Base-by-base conservation (phyloP, 1,284 basidiomycete genomes). In the Ceratobasidium sp. region DNA sequence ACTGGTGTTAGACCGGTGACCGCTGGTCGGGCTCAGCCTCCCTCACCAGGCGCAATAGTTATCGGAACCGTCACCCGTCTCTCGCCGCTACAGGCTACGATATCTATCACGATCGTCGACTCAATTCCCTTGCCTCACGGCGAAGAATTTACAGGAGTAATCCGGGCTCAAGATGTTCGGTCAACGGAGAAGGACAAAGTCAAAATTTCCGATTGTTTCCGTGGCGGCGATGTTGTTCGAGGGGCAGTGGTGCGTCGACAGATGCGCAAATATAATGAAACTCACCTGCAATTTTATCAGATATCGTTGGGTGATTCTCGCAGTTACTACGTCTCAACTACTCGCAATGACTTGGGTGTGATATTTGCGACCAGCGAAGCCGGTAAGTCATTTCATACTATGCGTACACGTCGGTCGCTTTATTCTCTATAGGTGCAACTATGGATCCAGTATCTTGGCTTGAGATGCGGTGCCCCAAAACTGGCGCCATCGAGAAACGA, bases 291-390 rank as follows among this genome's bases (percentile, higher is more conserved):
- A 51, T 24, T 31, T 36, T 31, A 47, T 2, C 79, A 97, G 95
- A 93, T 97, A 67, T 97, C 95, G 17, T 86, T 97, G 44, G 95
- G 96, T n/a, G 95, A 97, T 84, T 92, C 94, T 27, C 88, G 94
- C 69, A 96, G 92, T 79, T 99, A 99, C 84, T 98, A 96, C 84
- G 88, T 99, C 45, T 95, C 96, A 0, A 99, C 98, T 4, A 96
- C 95, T 6, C 87, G 93, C 53, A 99, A 99, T 82, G 93, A 97
- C 78, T 89, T 99, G 2, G 97, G 98, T 1, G 96, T 97, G 15
- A 91, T 96, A 66, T 95, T 93, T 81, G 94, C 94, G 11, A 92
- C 91, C 4, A 93, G 92, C 81, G 91, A 93, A 82, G 89, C 91
- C 74, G 92, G 93, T 90, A 78, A 81, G 84, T 81, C 47, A 27